A percentile compares a stretch with the other conserved stretches of the same genome.
phyloP scores from a whole-genome alignment of 2,329 filamentous ascomycete genomes.

The Spiromastix sp. region DNA sequence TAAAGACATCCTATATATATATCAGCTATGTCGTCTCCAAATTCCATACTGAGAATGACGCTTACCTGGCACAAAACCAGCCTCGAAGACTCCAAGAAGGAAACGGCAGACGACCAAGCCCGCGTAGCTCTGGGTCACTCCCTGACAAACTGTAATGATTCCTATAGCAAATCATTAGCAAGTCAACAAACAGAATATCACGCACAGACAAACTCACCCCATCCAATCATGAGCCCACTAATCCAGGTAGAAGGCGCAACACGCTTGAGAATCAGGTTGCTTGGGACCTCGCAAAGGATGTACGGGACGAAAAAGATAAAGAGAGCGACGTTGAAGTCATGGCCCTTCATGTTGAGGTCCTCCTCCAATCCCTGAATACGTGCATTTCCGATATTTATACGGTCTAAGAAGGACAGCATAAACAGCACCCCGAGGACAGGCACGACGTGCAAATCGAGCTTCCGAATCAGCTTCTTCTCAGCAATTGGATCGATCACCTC shows the following conservation, averaged over 20 bases:
- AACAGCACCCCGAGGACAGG: conserved; percentile 39
- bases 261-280: conserved; percentile 37
- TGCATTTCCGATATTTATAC: conserved; percentile 40
- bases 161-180: no score
- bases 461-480: conserved; percentile 34
- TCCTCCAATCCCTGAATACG: conserved; percentile 34
- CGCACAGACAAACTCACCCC: conserved; percentile 29
- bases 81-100: conserved; percentile 27
- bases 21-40: background rate
- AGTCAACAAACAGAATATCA: conserved; percentile 8
- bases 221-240: conserved; percentile 31
- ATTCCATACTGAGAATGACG: background rate
- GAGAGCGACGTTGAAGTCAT: conserved; percentile 34
- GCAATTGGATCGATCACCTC: conserved; percentile 11
- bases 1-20: conserved; percentile 20
- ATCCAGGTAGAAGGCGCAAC: conserved; percentile 33
- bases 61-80: conserved; percentile 28
- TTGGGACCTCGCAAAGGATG: conserved; percentile 36
- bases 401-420: conserved; percentile 36
- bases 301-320: conserved; percentile 39
- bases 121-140: conserved; percentile 29
- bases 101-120: conserved; percentile 28
- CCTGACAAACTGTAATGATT: conserved; percentile 34
- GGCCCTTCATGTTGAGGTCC: conserved; percentile 33
- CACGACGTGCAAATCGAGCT: conserved; percentile 39